Evolutionary conservation across 23 red algal species (phyloP), one percentile per base, ranked within the genome.

Genomic region (Chondrus crispus): DNA sequence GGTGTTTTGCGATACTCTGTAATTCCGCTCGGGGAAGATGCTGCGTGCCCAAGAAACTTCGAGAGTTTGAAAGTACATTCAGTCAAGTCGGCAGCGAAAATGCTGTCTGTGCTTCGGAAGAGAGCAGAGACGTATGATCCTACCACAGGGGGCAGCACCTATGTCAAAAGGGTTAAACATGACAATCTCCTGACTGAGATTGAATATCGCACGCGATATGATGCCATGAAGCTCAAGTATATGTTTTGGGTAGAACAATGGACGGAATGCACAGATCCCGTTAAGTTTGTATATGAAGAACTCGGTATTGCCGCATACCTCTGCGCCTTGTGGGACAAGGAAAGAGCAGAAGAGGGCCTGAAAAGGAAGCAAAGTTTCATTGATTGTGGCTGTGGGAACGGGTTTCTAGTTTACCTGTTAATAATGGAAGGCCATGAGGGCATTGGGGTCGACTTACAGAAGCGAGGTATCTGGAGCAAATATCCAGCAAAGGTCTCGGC

Each of bases 221-320:
- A 47, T 22, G 32, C 11, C n/a, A 73, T 87, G 83, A 87, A 87
- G 64, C n/a, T 69, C 13, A 87, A 63, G 47, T 87, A 87, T 44
- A 50, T 14, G 24, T 80, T 73, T 37, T 87, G 83, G 83, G 83
- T 66, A n/a, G 62, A 87, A 7, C 24, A 41, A 29, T 87, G 83
- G 83, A 60, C 83, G 37, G 83, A 87, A 62, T 74, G 83, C 33
- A 87, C 54, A 30, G 83, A 87, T 30, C 83, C 83, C 8, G 51
- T 68, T 29, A 87, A 87, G 64, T 87, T 69, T 78, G 83, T 87
- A 20, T 87, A 48, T 46, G 83, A 87, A 44, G 83, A 87, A 74
- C 58, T 87, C 26, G 24, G 62, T 22, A 87, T 87, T 78, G 83
- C 83, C 24, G 83, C 83, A 9, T 87, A 87, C 66, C 40, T 87